phyloP scores from a whole-genome alignment of 2,329 filamentous ascomycete species.

The Xylaria arbuscula region DNA sequence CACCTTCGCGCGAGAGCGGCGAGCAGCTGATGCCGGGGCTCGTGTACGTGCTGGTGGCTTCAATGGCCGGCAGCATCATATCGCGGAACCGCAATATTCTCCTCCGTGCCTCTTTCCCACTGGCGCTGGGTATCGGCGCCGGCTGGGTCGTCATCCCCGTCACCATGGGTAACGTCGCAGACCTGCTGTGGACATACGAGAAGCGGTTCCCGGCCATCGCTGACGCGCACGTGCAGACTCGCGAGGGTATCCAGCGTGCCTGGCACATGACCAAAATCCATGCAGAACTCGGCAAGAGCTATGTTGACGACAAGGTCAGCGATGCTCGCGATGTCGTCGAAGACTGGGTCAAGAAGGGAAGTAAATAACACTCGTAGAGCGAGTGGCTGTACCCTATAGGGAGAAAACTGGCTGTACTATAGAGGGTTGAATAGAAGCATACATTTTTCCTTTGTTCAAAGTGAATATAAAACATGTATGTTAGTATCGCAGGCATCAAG shows the following conservation, averaged over 20 bases:
- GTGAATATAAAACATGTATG: slow-evolving; percentile 15
- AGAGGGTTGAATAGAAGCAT: slow-evolving; percentile 46
- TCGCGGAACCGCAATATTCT: slow-evolving; percentile 88
- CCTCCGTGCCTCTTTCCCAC: slow-evolving; percentile 79
- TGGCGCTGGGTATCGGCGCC: slow-evolving; percentile 82
- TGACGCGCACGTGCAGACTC: slow-evolving; percentile 79
- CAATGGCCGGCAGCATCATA: slow-evolving; percentile 94
- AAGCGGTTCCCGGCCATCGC: slow-evolving; percentile 85
- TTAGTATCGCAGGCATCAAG: not conserved
- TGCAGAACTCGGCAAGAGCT: slow-evolving; percentile 74
- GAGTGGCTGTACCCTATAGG: slow-evolving; percentile 20
- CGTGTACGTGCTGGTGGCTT: slow-evolving; percentile 91
- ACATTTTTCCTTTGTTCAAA: slow-evolving; percentile 31
- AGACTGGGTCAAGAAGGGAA: slow-evolving; percentile 90
- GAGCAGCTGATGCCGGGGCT: slow-evolving; percentile 90
- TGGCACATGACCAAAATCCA: slow-evolving; percentile 81
- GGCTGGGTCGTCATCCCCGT: slow-evolving; percentile 87
- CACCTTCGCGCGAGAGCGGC: slow-evolving; percentile 84
- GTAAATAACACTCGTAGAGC: slow-evolving; percentile 56
- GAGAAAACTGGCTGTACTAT: slow-evolving; percentile 43
- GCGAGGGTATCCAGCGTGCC: slow-evolving; percentile 75
- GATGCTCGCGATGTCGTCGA: slow-evolving; percentile 81
- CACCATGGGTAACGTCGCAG: slow-evolving; percentile 88
- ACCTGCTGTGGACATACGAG: slow-evolving; percentile 93
- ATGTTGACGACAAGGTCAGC: slow-evolving; percentile 83